These are phyloP conservation scores for Phytopythium helicoides DNA, from an alignment of 352 stramenopile species.

Conservation along the genomic window DNA sequence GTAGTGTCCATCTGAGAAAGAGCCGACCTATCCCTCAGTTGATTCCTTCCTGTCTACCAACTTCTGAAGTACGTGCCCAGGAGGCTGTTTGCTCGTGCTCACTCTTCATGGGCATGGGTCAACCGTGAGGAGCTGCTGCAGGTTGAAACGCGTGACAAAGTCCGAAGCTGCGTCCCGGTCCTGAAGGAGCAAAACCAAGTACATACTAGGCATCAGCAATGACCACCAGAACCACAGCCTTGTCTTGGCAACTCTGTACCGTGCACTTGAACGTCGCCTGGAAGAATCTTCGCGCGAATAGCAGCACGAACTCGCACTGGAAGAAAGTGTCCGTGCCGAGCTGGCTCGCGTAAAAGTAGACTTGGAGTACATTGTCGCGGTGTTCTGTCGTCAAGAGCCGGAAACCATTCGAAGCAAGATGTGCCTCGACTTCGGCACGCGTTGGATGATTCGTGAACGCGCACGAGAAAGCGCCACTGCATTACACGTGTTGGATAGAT, in stretches of 20 bases:
- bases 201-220: conserved; percentile 5
- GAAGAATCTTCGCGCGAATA: conserved; percentile 74
- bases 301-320: conserved; percentile 74
- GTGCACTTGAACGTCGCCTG: conserved; percentile 82
- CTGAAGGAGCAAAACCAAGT: conserved; percentile 16
- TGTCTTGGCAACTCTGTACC: conserved; percentile 25
- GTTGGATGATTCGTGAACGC: conserved; percentile 55
- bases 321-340: conserved; percentile 47
- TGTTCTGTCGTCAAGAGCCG: conserved; percentile 52
- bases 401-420: conserved; percentile 48
- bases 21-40: no score
- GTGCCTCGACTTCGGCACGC: conserved; percentile 35
- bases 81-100: not conserved
- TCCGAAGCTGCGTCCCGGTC: conserved; percentile 47
- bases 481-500: not conserved
- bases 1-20: no score
- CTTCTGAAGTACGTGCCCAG: not conserved
- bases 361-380: conserved; percentile 55
- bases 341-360: conserved; percentile 69
- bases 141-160: conserved; percentile 70
- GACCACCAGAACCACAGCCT: conserved; percentile 5
- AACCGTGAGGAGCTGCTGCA: conserved; percentile 57
- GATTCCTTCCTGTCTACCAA: no score
- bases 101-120: conserved; percentile 4
- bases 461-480: conserved; percentile 74